Evolutionary conservation across 78 protist genomes (phyloP).

Genomic region (Dictyostelium discoideum): dicty_2.7 NC_007088.5:60501-61000

Average conservation of each 20-base stretch:
- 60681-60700: slow-evolving; percentile 42
- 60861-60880: neutral
- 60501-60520: slow-evolving; percentile 54
- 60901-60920: neutral
- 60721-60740: neutral
- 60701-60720: slow-evolving; percentile 11
- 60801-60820: neutral
- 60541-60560: slow-evolving; percentile 59
- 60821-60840: neutral
- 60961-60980: neutral
- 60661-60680: slow-evolving; percentile 35
- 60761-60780: neutral
- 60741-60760: neutral
- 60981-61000: neutral
- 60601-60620: neutral
- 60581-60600: slow-evolving; percentile 13
- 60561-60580: slow-evolving; percentile 25
- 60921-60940: neutral
- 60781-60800: neutral
- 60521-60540: slow-evolving; percentile 54
- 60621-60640: slow-evolving; percentile 14
- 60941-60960: neutral
- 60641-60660: slow-evolving; percentile 38
- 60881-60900: neutral
- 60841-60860: neutral